Percentiles rank a stretch among this genome's conserved stretches.
Evolutionary conservation across 345 rosid species (phyloP).

Genomic region (Rubroshorea leprosula): DNA sequence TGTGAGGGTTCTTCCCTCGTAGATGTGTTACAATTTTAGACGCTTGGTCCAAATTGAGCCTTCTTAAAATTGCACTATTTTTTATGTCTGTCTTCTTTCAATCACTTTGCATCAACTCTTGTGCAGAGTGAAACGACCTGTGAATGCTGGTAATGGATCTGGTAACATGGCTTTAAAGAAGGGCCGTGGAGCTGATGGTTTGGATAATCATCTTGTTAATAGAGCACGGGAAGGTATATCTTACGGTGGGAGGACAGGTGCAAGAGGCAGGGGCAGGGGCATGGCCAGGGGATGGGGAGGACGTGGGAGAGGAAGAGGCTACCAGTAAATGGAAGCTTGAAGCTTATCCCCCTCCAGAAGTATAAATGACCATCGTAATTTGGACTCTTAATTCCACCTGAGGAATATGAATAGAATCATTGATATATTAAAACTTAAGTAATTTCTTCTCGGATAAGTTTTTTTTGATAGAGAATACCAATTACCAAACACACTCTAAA

Average conservation of each 20-base stretch:
- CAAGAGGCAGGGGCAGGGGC: conserved; percentile 37
- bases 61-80: neutral
- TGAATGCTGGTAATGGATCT: conserved; percentile 49
- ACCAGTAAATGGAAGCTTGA: conserved; percentile 24
- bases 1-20: neutral
- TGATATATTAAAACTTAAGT: conserved; percentile 22
- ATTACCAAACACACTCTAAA: conserved; percentile 11
- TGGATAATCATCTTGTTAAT: conserved; percentile 72
- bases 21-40: neutral
- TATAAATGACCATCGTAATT: conserved; percentile 7
- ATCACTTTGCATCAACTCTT: conserved; percentile 2
- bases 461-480: conserved; percentile 9
- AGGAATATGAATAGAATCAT: conserved; percentile 8
- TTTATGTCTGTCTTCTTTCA: neutral
- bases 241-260: conserved; percentile 61
- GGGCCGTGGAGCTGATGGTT: conserved; percentile 63
- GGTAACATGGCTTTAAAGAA: conserved; percentile 47
- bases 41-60: neutral
- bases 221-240: conserved; percentile 85
- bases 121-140: conserved; percentile 71
- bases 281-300: conserved; percentile 48
- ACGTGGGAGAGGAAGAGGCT: conserved; percentile 63
- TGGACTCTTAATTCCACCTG: conserved; percentile 7
- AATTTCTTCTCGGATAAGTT: conserved; percentile 16
- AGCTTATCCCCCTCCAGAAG: too few relatives aligned